Base-by-base conservation (phyloP, 192 early-diverging fungal genomes). In the Backusella tuberculispora region DNA sequence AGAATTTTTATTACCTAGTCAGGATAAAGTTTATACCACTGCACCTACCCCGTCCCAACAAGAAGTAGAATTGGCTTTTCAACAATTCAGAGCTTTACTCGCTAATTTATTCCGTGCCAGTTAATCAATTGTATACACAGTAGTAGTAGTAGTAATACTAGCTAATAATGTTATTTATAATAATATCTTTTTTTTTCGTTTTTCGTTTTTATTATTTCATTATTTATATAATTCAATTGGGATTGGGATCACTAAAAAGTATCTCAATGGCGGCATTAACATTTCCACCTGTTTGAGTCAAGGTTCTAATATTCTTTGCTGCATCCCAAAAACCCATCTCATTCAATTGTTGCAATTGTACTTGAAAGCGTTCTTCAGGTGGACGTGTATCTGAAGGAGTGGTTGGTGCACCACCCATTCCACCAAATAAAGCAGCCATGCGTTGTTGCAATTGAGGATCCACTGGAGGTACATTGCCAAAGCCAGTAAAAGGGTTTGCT, bases 321-420 rank as follows among this genome's bases (percentile, higher is more conserved):
- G 92, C 91, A 79, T 97, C 91, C 79, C 84, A 94, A 80, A 99
- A 96, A 19, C 98, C 98, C 98, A 99, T 99, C 37, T 99, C 98
- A 76, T 87, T 93, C 78, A 92, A 82, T 83, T 92, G 92, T 79
- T 93, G 91, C 63, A 97, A 86, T 84, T 98, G 95, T 12, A 84
- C 81, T 79, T 89, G 87, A 74, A 86, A 93, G 15, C 91, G 84
- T 40, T 87, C 86, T 78, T 91, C 90, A 45, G 90, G 90, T n/a
- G 87, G 83, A 50, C 80, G 74, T 21, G 56, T 71, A 66, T 79
- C 78, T 44, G 74, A 45, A 37, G 66, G 60, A 13, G 76, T 53
- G n/a, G 82, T 63, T n/a, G 83, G 72, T 44, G 73, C 50, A 6
- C 69, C 69, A 44, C 69, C 66, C 47, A 76, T 72, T 5, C 77